phyloP scores from a whole-genome alignment of 768 basidiomycete species.

The Zangia roseola region DNA sequence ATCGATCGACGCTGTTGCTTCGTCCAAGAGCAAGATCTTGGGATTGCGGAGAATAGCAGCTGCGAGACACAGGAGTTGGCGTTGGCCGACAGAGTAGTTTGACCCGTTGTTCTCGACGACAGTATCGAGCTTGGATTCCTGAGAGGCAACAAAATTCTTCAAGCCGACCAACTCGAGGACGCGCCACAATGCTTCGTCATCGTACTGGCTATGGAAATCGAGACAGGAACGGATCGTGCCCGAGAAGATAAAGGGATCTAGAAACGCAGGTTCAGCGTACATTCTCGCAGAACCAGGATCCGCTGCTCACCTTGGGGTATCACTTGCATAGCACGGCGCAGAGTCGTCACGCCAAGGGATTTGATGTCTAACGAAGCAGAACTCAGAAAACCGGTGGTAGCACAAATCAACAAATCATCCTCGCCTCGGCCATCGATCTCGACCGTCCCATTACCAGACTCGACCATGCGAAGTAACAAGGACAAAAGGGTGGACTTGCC shows the following conservation, averaged over 20 bases:
- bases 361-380: slow-evolving; percentile 80
- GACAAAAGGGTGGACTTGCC: slow-evolving; percentile 72
- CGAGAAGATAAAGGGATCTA: slow-evolving; percentile 34
- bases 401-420: slow-evolving; percentile 35
- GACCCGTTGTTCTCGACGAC: slow-evolving; percentile 73
- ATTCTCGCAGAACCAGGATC: not conserved
- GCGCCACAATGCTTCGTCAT: slow-evolving; percentile 38
- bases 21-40: slow-evolving; percentile 30
- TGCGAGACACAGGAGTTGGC: slow-evolving; percentile 71
- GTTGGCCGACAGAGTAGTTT: slow-evolving; percentile 85
- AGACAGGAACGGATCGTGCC: slow-evolving; percentile 30
- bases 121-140: slow-evolving; percentile 75
- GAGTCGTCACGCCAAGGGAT: slow-evolving; percentile 54
- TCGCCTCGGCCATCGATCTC: slow-evolving; percentile 72
- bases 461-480: slow-evolving; percentile 77
- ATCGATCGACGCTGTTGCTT: slow-evolving; percentile 66
- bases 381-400: slow-evolving; percentile 58
- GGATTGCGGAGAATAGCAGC: slow-evolving; percentile 32
- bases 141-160: slow-evolving; percentile 76
- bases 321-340: slow-evolving; percentile 30
- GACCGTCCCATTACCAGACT: slow-evolving; percentile 60
- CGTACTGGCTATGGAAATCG: slow-evolving; percentile 25
- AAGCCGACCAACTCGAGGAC: slow-evolving; percentile 36
- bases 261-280: not conserved
- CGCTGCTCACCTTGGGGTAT: slow-evolving; percentile 27